These are phyloP conservation scores for Suillus spraguei DNA, from an alignment of 768 basidiomycete genomes.

Conservation along the genomic window DNA sequence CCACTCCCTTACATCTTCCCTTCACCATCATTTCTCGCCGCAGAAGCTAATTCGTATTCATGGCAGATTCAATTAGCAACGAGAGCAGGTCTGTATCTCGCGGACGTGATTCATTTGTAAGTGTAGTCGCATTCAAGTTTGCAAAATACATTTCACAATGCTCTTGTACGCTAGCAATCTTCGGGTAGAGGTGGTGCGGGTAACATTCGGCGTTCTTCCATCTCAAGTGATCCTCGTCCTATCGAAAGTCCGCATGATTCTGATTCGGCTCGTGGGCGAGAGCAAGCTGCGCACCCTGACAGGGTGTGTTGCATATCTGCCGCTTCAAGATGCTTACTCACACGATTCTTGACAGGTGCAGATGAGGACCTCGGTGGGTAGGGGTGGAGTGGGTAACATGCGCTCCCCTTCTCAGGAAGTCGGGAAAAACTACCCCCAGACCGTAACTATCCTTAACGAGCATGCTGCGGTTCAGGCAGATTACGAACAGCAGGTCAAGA, in stretches of 20 bases:
- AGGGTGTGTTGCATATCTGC: constrained; percentile 33
- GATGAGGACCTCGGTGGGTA: constrained; percentile 57
- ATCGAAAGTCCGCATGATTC: constrained; percentile 55
- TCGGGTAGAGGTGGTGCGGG: constrained; percentile 71
- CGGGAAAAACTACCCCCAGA: constrained; percentile 22
- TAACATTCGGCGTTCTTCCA: constrained; percentile 58
- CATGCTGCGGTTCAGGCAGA: constrained; percentile 24
- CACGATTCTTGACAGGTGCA: constrained; percentile 24
- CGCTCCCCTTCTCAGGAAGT: constrained; percentile 71
- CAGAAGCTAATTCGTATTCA: constrained; percentile 10
- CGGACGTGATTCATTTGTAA: constrained; percentile 60
- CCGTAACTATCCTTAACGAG: constrained; percentile 31
- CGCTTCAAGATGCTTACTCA: background rate
- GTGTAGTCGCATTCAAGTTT: constrained; percentile 23
- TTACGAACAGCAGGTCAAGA: constrained; percentile 26
- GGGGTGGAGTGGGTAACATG: constrained; percentile 87
- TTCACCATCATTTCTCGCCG: background rate
- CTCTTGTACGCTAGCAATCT: constrained; percentile 40
- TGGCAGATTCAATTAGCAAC: constrained; percentile 27
- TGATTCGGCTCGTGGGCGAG: constrained; percentile 60
- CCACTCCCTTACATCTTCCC: background rate
- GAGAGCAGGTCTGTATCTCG: constrained; percentile 55
- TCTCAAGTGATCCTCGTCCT: constrained; percentile 46
- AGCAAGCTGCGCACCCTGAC: constrained; percentile 42
- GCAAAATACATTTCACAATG: constrained; percentile 7